Evolutionary conservation across 2,329 filamentous ascomycete species (phyloP).

Genomic region (Arthrobotrys iridis): DNA sequence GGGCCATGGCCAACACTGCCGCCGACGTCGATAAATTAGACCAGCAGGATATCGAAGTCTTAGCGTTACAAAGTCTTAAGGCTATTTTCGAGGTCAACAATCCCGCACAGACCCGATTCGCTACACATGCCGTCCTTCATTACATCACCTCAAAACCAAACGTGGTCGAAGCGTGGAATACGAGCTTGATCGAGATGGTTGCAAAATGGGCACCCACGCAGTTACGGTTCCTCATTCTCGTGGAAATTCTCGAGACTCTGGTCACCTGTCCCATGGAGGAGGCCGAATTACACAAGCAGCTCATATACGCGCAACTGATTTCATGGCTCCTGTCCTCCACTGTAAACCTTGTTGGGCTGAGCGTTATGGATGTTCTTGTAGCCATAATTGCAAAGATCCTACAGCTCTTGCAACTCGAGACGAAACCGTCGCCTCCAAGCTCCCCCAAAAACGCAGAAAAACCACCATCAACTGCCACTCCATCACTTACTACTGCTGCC

Average conservation of each 20-base stretch:
- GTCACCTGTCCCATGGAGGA: slow-evolving; percentile 75
- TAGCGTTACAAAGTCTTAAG: slow-evolving; percentile 86
- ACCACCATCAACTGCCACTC: slow-evolving; percentile 59
- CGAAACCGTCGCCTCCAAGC: slow-evolving; percentile 59
- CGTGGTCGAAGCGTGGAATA: slow-evolving; percentile 75
- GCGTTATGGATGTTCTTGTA: slow-evolving; percentile 92
- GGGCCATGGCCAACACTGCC: slow-evolving; percentile 79
- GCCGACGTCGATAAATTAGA: slow-evolving; percentile 88
- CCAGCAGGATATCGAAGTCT: slow-evolving; percentile 84
- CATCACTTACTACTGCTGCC: slow-evolving; percentile 46
- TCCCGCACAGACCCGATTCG: slow-evolving; percentile 79
- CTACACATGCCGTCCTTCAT: slow-evolving; percentile 76
- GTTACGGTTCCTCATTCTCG: slow-evolving; percentile 88
- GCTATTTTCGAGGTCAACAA: slow-evolving; percentile 86
- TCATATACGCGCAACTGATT: slow-evolving; percentile 79
- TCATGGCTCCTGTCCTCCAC: slow-evolving; percentile 84
- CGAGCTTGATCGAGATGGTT: slow-evolving; percentile 80
- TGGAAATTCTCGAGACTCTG: slow-evolving; percentile 81
- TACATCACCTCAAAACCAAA: slow-evolving; percentile 74
- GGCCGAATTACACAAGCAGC: slow-evolving; percentile 76
- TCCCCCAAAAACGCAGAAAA: slow-evolving; percentile 61
- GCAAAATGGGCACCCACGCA: slow-evolving; percentile 92
- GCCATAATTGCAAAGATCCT: slow-evolving; percentile 86
- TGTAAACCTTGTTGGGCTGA: slow-evolving; percentile 92
- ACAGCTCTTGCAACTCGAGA: slow-evolving; percentile 74